Evolutionary conservation across 2,329 filamentous ascomycete species (phyloP), one percentile per base, ranked within the genome.

Genomic region (Colletotrichum cuscutae): DNA sequence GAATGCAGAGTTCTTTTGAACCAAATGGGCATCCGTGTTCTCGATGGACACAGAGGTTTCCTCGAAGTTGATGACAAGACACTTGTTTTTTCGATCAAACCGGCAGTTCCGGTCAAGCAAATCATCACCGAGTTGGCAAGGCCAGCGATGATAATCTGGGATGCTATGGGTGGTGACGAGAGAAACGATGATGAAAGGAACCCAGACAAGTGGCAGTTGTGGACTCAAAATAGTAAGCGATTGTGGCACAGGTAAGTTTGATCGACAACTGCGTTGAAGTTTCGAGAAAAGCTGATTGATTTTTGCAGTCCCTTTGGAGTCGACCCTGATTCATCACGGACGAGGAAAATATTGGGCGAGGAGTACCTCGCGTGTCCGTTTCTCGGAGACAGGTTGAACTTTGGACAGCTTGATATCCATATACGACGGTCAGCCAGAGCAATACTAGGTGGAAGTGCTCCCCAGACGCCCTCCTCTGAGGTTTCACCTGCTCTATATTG

Each of bases 91-190:
- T 65, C 72, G 15, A 57, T 74, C 3, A 8, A 7, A 9, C 74
- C 76, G 6, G 72, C 67, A 13, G 32, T 76, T 19, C 77, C 77
- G 5, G 75, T 78, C 26, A 75, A 72, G 52, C 77, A 78, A 46
- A 74, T 78, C 28, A 54, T 76, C 7, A 60, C 75, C 2, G 77
- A 78, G 7, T 32, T 77, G 26, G 42, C 69, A 19, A 69, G 75
- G 42, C 76, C 76, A 19, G 76, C 74, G 3, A 60, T 73, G 28
- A 76, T 77, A 63, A 68, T 77, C 3, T 77, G 75, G 75, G 19
- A 73, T n/a, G n/a, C 4, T 13, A 11, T 19, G 22, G 3, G 8
- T 3, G 12, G 42, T 19, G 7, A 4, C 19, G 46, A 42, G 15
- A 42, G 15, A 9, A 3, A 9, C 2, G 4, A 19, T 24, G 7